phyloP scores from a whole-genome alignment of 2,329 filamentous ascomycete species.

The Botrytis pseudocinerea region DNA sequence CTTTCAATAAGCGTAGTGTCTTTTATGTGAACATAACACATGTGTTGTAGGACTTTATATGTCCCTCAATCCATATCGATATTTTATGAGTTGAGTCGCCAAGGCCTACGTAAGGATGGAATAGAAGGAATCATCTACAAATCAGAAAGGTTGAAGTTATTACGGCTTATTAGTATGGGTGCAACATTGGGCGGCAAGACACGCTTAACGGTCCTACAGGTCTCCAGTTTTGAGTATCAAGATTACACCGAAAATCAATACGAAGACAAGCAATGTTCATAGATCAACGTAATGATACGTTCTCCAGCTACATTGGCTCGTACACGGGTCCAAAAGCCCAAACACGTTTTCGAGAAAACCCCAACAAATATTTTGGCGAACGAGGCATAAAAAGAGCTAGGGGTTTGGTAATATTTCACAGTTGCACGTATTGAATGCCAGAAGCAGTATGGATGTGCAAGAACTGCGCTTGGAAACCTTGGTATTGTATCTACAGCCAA shows the following conservation, averaged over 20 bases:
- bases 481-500: conserved; percentile 17
- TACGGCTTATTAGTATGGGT: neutral
- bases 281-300: neutral
- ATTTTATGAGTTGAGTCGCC: neutral
- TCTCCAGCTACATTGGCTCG: neutral
- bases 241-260: conserved; percentile 7
- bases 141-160: neutral
- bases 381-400: no score
- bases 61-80: neutral
- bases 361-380: neutral
- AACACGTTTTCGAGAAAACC: neutral
- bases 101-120: neutral
- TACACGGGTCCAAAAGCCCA: no score
- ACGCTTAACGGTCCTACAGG: neutral
- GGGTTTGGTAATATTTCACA: neutral
- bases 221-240: neutral
- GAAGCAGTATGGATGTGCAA: neutral
- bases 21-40: neutral
- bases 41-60: neutral
- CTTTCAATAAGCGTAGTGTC: neutral
- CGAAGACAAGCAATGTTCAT: neutral
- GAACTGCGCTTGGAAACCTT: neutral
- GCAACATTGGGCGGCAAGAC: neutral
- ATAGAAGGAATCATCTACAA: neutral
- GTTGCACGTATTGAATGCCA: conserved; percentile 6